Evolutionary conservation across 306 rosid species (phyloP), one percentile per base, ranked within the genome.

Genomic region (Malus sylvestris): DNA sequence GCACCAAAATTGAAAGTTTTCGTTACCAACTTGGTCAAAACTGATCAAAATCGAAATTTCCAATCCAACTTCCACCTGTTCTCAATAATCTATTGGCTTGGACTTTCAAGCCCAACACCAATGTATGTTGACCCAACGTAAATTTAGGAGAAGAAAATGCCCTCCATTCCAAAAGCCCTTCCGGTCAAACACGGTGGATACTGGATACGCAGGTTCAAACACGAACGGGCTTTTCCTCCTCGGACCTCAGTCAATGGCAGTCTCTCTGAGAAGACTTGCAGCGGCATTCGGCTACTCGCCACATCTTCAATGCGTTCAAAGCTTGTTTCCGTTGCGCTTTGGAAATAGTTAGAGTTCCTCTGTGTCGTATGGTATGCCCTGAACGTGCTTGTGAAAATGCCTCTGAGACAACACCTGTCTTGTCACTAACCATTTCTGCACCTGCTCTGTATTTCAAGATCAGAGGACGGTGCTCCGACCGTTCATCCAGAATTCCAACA

Each of bases 401-500:
- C 64, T 76, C 70, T 9, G 19, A 40, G 55, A 64, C 55, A 53
- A 20, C 51, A 45, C 3, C 16, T 55, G 35, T 22, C 42, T 38
- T 67, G 29, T 16, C 45, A 76, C 8, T 35, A 35, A 35, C 35
- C 11, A 16, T 44, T 70, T 69, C 12, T n/a, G 72, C 51, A 57
- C 16, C 60, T 83, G 82, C 83, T 68, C 73, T 81, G 52, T 76
- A 68, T 88, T 80, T 84, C 75, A 84, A 82, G 85, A 81, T 86
- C 77, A 86, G 91, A 79, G 51, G 79, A 76, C 72, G 81, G 73
- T 61, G 78, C 64, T 78, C 83, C 77, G 44, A 42, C 40, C 18
- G 40, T 57, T 52, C 30, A 44, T 62, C 68, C 22, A 35, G 88
- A 83, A 60, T 93, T 90, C 82, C 85, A 68, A 6, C 89, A 74